Base-by-base conservation (phyloP, 148 eudicot species). In the Heliamphora exappendiculata region DNA sequence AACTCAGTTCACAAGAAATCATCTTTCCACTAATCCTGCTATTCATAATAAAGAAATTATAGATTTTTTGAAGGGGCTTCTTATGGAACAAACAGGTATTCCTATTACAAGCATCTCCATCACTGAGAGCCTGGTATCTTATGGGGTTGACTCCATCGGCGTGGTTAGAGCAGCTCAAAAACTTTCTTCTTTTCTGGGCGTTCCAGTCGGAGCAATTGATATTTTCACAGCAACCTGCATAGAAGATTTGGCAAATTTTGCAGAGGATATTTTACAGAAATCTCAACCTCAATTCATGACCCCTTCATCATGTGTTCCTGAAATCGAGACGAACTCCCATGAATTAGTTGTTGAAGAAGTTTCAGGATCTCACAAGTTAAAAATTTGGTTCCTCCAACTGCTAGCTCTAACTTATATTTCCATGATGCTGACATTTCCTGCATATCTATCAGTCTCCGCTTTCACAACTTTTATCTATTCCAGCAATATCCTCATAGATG, bases 91-190 rank as follows among this genome's bases (percentile, higher is more conserved):
- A 54, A 82, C 89, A 9, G 84, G 82, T 4, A 77, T 84, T 75
- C 60, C 86, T 67, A 44, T 81, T 10, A 41, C 67, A 59, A 87
- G 81, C 37, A 87, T 87, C 67, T 80, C 86, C 19, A 75, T 73
- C n/a, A 82, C 76, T 45, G 89, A 79, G 33, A 87, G 78, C 67
- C 69, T 87, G 75, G 63, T 64, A 45, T 34, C 82, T 41, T 87
- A 87, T 66, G 89, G 89, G 44, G 83, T 87, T 39, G 89, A 87
- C 76, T 87, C 89, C 13, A 87, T 87, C 49, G 89, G 89, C 13
- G 89, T 87, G 59, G 89, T 87, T 17, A 82, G 86, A 82, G 89
- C 89, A 80, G 89, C 89, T 76, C 89, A 87, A 73, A 87, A 87
- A 71, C 87, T 87, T 66, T 84, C 87, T 7, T 82, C 74, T 78